These are phyloP conservation scores for Ophiosphaerella narmari DNA, from an alignment of 2,329 filamentous ascomycete species.

Conservation along the genomic window DNA sequence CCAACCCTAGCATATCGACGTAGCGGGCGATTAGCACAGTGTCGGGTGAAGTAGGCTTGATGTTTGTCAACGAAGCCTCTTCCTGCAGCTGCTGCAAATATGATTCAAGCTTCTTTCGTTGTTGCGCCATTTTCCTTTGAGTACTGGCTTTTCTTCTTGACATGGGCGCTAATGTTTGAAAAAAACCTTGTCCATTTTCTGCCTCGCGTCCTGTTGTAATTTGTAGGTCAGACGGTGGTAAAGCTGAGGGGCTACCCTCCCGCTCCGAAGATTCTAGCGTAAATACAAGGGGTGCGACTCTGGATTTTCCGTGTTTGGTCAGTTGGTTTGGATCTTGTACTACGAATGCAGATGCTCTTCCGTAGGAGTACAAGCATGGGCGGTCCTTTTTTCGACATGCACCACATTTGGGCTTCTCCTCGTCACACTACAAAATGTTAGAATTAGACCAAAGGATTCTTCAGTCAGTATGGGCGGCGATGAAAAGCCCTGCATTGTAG, in stretches of 20 bases:
- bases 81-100: constrained; percentile 19
- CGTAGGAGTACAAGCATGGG: constrained; percentile 33
- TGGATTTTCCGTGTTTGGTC: constrained; percentile 35
- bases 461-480: too few relatives aligned
- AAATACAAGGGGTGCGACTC: constrained; percentile 16
- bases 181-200: constrained; percentile 29
- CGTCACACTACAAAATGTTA: constrained; percentile 28
- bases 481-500: too few relatives aligned
- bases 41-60: constrained; percentile 22
- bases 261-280: constrained; percentile 8
- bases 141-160: constrained; percentile 12
- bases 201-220: constrained; percentile 23
- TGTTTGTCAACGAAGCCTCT: constrained; percentile 3
- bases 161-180: constrained; percentile 27
- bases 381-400: constrained; percentile 35
- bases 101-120: constrained; percentile 18
- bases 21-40: constrained; percentile 27
- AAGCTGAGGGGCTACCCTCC: neutral
- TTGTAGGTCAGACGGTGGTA: constrained; percentile 15
- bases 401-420: constrained; percentile 33
- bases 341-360: constrained; percentile 31
- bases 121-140: constrained; percentile 18
- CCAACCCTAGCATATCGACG: constrained; percentile 26
- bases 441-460: neutral
- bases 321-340: constrained; percentile 34